These are phyloP conservation scores for Blastocystis hominis DNA, from an alignment of 352 stramenopile genomes.

Conservation along the genomic window DNA sequence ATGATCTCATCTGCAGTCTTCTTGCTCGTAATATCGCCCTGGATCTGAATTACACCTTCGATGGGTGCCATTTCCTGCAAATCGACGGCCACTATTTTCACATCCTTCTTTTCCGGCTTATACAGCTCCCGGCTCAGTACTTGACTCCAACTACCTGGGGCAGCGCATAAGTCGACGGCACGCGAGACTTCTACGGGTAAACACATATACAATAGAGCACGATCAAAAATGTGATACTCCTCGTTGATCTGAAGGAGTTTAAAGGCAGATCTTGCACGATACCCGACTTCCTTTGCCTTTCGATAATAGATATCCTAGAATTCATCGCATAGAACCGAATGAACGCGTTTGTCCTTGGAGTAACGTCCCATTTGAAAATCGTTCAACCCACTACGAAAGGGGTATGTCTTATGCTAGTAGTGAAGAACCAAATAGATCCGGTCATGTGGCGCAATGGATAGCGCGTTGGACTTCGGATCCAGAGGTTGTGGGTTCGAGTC, in stretches of 20 bases:
- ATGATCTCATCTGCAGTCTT: constrained; percentile 90
- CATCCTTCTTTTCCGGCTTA: neutral
- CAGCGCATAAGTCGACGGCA: constrained; percentile 93
- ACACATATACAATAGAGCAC: neutral
- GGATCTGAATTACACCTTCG: constrained; percentile 81
- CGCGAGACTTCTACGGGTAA: constrained; percentile 68
- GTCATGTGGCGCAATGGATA: constrained; percentile 57
- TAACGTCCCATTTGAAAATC: constrained; percentile 6
- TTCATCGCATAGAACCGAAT: neutral
- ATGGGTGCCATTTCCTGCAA: constrained; percentile 97
- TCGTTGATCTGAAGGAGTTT: constrained; percentile 97
- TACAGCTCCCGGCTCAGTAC: constrained; percentile 81
- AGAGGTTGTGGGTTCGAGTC: constrained; percentile 58
- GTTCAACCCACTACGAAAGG: neutral
- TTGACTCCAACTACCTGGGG: constrained; percentile 93
- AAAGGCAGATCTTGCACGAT: constrained; percentile 89
- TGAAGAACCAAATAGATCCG: neutral
- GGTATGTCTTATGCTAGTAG: neutral
- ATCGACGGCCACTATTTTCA: constrained; percentile 88
- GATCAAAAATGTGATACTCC: constrained; percentile 84
- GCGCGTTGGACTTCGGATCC: constrained; percentile 56
- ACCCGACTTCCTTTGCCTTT: constrained; percentile 84
- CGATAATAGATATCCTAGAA: constrained; percentile 69
- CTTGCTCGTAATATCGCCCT: constrained; percentile 89
- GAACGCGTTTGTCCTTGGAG: constrained; percentile 42